These are phyloP conservation scores for Lantana camara DNA, from an alignment of 257 asterid species.

Conservation along the genomic window DNA sequence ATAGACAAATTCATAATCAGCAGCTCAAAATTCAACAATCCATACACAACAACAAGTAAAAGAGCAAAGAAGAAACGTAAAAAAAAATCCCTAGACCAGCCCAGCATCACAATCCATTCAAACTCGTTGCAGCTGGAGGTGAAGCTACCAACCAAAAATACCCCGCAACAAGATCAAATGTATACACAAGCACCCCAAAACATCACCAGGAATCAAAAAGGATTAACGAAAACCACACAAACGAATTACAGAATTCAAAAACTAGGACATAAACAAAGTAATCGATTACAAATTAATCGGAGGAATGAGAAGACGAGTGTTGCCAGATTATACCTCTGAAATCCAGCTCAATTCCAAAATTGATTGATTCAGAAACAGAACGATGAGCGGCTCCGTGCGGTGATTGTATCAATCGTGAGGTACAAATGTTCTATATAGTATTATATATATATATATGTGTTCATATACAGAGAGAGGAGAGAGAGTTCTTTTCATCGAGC, in stretches of 20 bases:
- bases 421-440: not conserved
- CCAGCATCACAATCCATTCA: conserved; percentile 26
- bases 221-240: not conserved
- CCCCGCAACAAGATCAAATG: conserved; percentile 35
- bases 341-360: conserved; percentile 29
- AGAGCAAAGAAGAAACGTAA: not conserved
- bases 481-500: conserved; percentile 15
- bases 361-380: conserved; percentile 23
- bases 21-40: not conserved
- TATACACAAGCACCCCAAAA: not conserved
- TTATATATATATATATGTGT: not conserved
- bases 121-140: conserved; percentile 32
- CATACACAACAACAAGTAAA: conserved; percentile 11
- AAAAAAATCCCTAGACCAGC: conserved; percentile 37
- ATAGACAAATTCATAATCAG: conserved; percentile 13
- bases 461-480: not conserved
- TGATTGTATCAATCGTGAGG: conserved; percentile 29
- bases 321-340: conserved; percentile 36
- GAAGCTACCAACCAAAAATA: conserved; percentile 18
- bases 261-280: conserved; percentile 9
- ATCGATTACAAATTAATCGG: conserved; percentile 13
- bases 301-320: conserved; percentile 9
- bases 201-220: conserved; percentile 16
- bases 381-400: conserved; percentile 30
- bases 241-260: conserved; percentile 6